phyloP scores from a whole-genome alignment of 805 yeast genomes.

The Wickerhamiella galacta region DNA sequence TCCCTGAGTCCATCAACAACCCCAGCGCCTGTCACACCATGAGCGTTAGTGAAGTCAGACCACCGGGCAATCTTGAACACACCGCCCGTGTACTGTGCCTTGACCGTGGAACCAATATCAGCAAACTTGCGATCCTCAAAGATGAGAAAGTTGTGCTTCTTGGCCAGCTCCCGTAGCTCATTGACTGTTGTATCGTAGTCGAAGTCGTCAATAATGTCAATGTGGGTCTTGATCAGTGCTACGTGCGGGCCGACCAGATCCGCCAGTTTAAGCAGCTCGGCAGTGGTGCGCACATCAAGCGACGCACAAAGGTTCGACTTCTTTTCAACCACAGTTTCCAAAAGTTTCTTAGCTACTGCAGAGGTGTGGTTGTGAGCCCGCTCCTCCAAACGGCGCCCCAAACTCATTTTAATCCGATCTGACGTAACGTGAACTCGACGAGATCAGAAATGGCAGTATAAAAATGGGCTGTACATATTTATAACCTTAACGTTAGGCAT shows the following conservation, averaged over 20 bases:
- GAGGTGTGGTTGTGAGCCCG: conserved; percentile 61
- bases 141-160: conserved; percentile 73
- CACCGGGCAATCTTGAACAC: conserved; percentile 76
- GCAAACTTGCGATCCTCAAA: conserved; percentile 98
- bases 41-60: conserved; percentile 97
- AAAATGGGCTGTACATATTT: no score
- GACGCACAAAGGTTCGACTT: conserved; percentile 88
- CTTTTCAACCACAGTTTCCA: conserved; percentile 60
- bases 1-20: conserved; percentile 75
- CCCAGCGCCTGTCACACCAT: conserved; percentile 92
- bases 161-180: conserved; percentile 56
- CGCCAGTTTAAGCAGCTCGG: conserved; percentile 51
- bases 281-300: conserved; percentile 69
- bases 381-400: no score
- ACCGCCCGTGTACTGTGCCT: conserved; percentile 84
- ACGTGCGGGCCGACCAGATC: conserved; percentile 83
- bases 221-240: conserved; percentile 84
- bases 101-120: conserved; percentile 94
- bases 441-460: no score
- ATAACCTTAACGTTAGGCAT: no score
- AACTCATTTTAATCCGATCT: no score
- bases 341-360: conserved; percentile 61
- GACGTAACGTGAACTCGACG: no score
- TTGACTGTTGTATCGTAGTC: conserved; percentile 58
- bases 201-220: conserved; percentile 85